Evolutionary conservation across 148 eudicot genomes (phyloP).

Genomic region (Linanthus parryae): DNA sequence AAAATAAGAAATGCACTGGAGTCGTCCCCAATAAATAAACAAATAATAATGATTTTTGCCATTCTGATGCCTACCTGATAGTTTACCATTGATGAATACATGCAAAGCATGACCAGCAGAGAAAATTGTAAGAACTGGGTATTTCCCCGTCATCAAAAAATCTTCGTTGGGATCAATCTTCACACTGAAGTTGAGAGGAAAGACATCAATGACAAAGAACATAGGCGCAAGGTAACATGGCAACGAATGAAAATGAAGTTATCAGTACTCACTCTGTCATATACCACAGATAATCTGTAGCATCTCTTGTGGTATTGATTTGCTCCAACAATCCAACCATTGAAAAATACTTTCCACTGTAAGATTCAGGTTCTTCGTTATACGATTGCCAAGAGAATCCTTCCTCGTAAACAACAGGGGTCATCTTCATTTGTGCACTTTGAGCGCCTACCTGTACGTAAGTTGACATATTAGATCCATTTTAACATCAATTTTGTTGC

Average conservation of each 20-base stretch:
- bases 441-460: conserved; percentile 40
- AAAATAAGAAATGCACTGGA: too few species aligned
- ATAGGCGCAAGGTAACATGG: too few species aligned
- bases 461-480: neutral
- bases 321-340: conserved; percentile 59
- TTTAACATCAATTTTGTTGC: neutral
- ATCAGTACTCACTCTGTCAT: conserved; percentile 82
- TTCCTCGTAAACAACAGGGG: conserved; percentile 23
- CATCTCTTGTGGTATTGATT: conserved; percentile 69
- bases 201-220: too few species aligned
- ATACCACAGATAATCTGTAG: conserved; percentile 77
- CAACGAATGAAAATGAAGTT: too few species aligned
- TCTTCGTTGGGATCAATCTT: conserved; percentile 49
- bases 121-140: conserved; percentile 66
- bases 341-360: conserved; percentile 40
- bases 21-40: too few species aligned
- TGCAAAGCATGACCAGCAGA: conserved; percentile 98
- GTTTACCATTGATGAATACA: conserved; percentile 79
- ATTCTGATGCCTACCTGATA: conserved; percentile 41
- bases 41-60: too few species aligned
- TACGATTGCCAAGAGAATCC: conserved; percentile 53
- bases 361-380: conserved; percentile 51
- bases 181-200: conserved; percentile 66
- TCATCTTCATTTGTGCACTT: conserved; percentile 49
- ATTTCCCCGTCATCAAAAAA: conserved; percentile 55